Evolutionary conservation across 2,329 filamentous ascomycete species (phyloP).

Genomic region (Byssoonygena ceratinophila): DNA sequence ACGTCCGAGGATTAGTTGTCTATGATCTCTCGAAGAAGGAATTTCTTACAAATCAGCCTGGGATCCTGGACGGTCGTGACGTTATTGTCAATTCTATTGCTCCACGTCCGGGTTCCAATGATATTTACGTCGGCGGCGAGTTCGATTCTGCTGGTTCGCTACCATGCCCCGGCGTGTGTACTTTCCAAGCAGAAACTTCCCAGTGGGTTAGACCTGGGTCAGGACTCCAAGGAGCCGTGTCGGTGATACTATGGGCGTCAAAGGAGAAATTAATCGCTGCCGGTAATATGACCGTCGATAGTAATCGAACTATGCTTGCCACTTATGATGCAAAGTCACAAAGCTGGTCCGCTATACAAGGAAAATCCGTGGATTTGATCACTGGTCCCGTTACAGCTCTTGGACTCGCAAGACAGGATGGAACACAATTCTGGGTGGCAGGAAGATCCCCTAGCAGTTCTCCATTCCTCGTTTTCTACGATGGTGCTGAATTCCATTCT

Average conservation of each 20-base stretch:
- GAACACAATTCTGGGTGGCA: conserved; percentile 68
- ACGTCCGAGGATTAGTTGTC: conserved; percentile 62
- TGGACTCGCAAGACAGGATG: conserved; percentile 60
- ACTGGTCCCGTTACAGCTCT: conserved; percentile 73
- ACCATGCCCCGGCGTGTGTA: conserved; percentile 70
- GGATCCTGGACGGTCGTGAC: conserved; percentile 58
- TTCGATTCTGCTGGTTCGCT: conserved; percentile 77
- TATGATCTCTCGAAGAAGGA: conserved; percentile 61
- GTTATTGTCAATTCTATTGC: conserved; percentile 68
- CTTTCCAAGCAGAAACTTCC: conserved; percentile 57
- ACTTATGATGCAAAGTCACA: conserved; percentile 59
- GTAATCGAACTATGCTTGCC: conserved; percentile 56
- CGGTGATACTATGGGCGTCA: conserved; percentile 64
- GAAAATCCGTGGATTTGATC: conserved; percentile 44
- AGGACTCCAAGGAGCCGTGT: conserved; percentile 59
- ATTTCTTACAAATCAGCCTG: conserved; percentile 59
- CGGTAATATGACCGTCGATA: conserved; percentile 61
- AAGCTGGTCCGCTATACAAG: conserved; percentile 55
- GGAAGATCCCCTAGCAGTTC: conserved; percentile 60
- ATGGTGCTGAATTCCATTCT: conserved; percentile 59
- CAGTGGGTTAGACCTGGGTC: conserved; percentile 75
- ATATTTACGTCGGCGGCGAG: conserved; percentile 76
- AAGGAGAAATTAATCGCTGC: conserved; percentile 62
- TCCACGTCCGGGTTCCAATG: conserved; percentile 55
- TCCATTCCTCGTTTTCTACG: conserved; percentile 71